phyloP scores from a whole-genome alignment of 441 rosid species.

The Erodium texanum region DNA sequence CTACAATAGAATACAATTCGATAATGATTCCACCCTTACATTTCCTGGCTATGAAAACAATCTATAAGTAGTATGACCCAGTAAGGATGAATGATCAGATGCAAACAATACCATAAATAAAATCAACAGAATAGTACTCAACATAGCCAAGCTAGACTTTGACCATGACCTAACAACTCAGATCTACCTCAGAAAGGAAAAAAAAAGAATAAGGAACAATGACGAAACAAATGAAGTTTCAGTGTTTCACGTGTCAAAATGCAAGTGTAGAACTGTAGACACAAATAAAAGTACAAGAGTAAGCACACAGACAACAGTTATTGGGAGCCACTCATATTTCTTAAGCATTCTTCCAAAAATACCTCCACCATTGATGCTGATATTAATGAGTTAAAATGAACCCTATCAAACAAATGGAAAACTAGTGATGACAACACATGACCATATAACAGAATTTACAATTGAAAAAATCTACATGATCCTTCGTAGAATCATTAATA shows the following conservation, averaged over 20 bases:
- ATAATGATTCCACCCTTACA: neutral
- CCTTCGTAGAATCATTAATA: neutral
- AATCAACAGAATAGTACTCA: neutral
- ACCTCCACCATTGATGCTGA: neutral
- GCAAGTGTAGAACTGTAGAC: neutral
- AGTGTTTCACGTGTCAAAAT: neutral
- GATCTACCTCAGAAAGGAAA: neutral
- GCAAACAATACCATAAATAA: neutral
- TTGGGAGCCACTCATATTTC: neutral
- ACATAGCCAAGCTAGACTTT: neutral
- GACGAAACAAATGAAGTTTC: neutral
- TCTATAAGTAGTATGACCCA: neutral
- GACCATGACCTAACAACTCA: neutral
- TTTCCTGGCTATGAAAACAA: slow-evolving; percentile 1
- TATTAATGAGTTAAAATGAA: neutral
- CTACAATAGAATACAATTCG: slow-evolving; percentile 29
- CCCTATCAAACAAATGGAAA: neutral
- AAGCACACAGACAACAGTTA: neutral
- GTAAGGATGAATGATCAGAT: neutral
- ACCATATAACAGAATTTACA: neutral
- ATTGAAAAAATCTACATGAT: neutral
- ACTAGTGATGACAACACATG: neutral
- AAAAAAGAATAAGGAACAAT: neutral
- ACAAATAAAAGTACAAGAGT: neutral
- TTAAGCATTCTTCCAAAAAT: neutral